Percentiles rank a stretch among this genome's conserved stretches.
These are phyloP conservation scores for Bisporella sp. DNA, from an alignment of 2,329 filamentous ascomycete genomes.

Conservation along the genomic window DNA sequence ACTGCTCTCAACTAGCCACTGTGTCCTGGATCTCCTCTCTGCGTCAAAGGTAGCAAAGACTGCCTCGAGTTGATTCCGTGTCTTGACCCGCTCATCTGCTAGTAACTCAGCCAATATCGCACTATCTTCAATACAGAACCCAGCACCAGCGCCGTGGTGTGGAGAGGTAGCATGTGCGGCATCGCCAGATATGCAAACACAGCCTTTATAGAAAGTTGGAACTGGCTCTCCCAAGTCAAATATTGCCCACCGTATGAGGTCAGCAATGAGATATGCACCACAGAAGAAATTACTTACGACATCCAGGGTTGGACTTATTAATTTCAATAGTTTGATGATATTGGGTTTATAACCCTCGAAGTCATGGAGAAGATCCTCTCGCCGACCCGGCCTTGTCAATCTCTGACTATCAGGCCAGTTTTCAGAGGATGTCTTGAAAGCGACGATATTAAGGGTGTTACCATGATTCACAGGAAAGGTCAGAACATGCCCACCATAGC, in stretches of 20 bases:
- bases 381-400: constrained; percentile 30
- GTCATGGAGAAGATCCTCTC: constrained; percentile 28
- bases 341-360: constrained; percentile 28
- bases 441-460: constrained; percentile 44
- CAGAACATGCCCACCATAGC: constrained; percentile 48
- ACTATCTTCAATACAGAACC: constrained; percentile 48
- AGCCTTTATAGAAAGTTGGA: constrained; percentile 32
- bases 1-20: constrained; percentile 24
- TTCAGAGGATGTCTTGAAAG: constrained; percentile 16
- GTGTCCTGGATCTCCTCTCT: constrained; percentile 33
- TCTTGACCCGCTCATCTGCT: constrained; percentile 28
- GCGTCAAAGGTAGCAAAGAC: constrained; percentile 46
- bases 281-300: too few species aligned
- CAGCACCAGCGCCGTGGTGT: constrained; percentile 50
- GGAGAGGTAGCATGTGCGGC: constrained; percentile 56
- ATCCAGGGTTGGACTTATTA: too few species aligned
- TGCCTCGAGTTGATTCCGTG: constrained; percentile 29
- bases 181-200: constrained; percentile 46
- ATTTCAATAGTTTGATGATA: neutral
- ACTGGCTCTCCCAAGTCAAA: constrained; percentile 36
- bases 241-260: constrained; percentile 30
- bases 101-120: constrained; percentile 40
- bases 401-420: constrained; percentile 25
- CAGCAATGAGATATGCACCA: too few species aligned
- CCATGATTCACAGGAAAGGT: constrained; percentile 51